Evolutionary conservation across 2,329 filamentous ascomycete species (phyloP), one percentile per base, ranked within the genome.

Genomic region (Clonostachys rhizophaga): DNA sequence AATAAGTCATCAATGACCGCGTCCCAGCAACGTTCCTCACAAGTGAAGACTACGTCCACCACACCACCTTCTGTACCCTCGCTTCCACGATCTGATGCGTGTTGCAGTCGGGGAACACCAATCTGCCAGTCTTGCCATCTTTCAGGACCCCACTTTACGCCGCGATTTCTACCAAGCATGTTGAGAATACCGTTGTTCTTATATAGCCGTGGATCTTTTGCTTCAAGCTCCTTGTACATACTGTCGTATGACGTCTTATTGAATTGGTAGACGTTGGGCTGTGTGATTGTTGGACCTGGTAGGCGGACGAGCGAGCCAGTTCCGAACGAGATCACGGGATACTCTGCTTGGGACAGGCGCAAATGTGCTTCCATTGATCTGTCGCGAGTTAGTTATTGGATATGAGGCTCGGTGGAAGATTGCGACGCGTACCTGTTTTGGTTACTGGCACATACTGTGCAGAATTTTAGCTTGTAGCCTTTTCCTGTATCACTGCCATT

Each of bases 341-440:
- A 97, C 43, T 85, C 72, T 43, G 90, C 89, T 50, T 87, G 81
- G 5, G 94, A 89, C 34, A 99, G 84, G 52, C 89, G 89, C 30
- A 96, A 82, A 67, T 99, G 94, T n/a, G 92, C 92, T 77, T 97
- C 94, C 94, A 99, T 97, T n/a, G 89, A 90, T 67, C 86, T 89
- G 46, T 44, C 14, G 16, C 18, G 36, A 39, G 33, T 48, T 16
- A 47, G 41, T 42, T 17, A 24, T 42, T 43, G 35, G 24, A 12
- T 16, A 42, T 4, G 30, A 12, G 20, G 16, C 33, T 13, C 7
- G 11, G 16, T n/a, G 14, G 17, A 33, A 12, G 13, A 24, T 17
- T 34, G 42, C 34, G 52, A 47, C 46, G 59, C 76, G 53, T 75
- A 95, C 83, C 94, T 84, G 63, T 99, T 99, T 67, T 99, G 91